Evolutionary conservation across 352 stramenopile species (phyloP).

Genomic region (Phytophthora crassamura): DNA sequence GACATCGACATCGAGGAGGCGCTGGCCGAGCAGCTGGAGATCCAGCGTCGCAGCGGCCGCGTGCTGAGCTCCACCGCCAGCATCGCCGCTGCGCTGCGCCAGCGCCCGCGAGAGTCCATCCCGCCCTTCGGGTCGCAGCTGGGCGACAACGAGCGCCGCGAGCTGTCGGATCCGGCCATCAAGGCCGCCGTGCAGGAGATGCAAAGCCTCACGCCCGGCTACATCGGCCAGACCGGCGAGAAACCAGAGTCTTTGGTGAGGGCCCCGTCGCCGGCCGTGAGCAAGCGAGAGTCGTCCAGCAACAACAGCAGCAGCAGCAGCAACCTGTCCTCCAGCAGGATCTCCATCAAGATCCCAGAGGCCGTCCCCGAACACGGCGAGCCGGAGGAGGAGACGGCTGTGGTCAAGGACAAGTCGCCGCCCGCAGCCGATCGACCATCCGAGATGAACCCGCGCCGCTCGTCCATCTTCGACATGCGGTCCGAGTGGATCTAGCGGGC

Average conservation of each 20-base stretch:
- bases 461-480: slow-evolving; percentile 52
- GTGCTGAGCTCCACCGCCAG: slow-evolving; percentile 48
- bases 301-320: not conserved
- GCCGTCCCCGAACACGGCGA: slow-evolving; percentile 30
- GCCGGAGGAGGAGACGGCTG: slow-evolving; percentile 26
- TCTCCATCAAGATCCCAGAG: slow-evolving; percentile 33
- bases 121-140: slow-evolving; percentile 43
- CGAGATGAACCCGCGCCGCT: slow-evolving; percentile 40
- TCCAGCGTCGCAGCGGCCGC: slow-evolving; percentile 41
- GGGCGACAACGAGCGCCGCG: slow-evolving; percentile 27
- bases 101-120: slow-evolving; percentile 34
- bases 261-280: slow-evolving; percentile 22
- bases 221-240: slow-evolving; percentile 35
- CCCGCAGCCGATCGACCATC: slow-evolving; percentile 23
- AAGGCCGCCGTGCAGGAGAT: slow-evolving; percentile 36
- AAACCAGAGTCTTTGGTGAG: slow-evolving; percentile 33
- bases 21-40: slow-evolving; percentile 40
- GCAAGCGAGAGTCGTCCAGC: slow-evolving; percentile 25
- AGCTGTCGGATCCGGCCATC: slow-evolving; percentile 28
- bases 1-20: slow-evolving; percentile 50
- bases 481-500: slow-evolving; percentile 47
- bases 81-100: slow-evolving; percentile 44
- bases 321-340: slow-evolving; percentile 24
- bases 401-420: slow-evolving; percentile 19
- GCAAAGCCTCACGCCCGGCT: slow-evolving; percentile 40